These are phyloP conservation scores for Exophiala calicioides DNA, from an alignment of 2,329 filamentous ascomycete species.

Conservation along the genomic window DNA sequence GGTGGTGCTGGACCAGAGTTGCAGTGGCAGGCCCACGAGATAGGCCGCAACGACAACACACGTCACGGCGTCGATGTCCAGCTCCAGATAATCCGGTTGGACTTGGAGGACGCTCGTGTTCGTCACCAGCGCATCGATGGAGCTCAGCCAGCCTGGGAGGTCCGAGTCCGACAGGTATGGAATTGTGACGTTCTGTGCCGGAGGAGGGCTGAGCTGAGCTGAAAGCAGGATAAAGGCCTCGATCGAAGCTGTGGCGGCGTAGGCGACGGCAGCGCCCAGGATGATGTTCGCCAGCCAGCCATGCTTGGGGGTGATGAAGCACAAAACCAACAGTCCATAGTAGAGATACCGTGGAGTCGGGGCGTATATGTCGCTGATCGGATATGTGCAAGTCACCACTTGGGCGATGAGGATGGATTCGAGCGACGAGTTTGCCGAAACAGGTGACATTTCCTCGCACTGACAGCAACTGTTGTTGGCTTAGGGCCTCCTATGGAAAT, in stretches of 20 bases:
- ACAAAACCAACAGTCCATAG: conserved; percentile 35
- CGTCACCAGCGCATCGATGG: conserved; percentile 32
- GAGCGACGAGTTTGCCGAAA: too few species aligned
- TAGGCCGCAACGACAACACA: conserved; percentile 39
- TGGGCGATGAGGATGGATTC: conserved; percentile 37
- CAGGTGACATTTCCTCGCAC: too few species aligned
- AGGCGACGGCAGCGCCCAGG: conserved; percentile 37
- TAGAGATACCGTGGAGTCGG: conserved; percentile 39
- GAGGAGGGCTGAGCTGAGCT: conserved; percentile 12
- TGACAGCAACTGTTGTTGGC: too few species aligned
- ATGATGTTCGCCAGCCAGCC: conserved; percentile 38
- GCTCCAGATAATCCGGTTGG: conserved; percentile 35
- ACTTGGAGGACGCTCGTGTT: conserved; percentile 26
- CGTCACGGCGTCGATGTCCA: conserved; percentile 38
- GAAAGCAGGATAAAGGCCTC: conserved; percentile 37
- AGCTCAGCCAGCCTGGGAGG: neutral
- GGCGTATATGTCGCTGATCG: conserved; percentile 38
- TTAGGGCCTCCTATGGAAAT: too few species aligned
- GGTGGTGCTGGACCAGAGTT: conserved; percentile 37
- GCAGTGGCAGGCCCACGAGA: conserved; percentile 38
- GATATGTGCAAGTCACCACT: conserved; percentile 36
- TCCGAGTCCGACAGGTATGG: conserved; percentile 23
- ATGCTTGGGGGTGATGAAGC: conserved; percentile 35
- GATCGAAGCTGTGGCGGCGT: conserved; percentile 37
- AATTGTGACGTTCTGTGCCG: conserved; percentile 30